phyloP scores from a whole-genome alignment of 345 rosid genomes.

The Gossypium turneri region DNA sequence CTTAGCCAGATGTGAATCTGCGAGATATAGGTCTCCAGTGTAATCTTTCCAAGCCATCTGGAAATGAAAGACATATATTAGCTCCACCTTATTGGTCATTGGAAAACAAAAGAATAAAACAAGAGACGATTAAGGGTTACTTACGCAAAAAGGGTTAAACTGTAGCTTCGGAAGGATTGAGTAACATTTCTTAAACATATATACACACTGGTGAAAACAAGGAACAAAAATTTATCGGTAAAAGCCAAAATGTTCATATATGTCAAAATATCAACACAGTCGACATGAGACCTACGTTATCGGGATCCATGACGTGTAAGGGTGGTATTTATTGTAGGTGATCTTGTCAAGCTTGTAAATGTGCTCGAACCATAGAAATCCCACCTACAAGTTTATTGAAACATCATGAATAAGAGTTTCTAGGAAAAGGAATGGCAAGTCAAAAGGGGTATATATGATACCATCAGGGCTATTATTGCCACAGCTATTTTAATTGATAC shows the following conservation, averaged over 20 bases:
- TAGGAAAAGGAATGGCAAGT: conserved; percentile 5
- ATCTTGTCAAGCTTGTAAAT: conserved; percentile 91
- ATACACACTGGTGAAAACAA: conserved; percentile 63
- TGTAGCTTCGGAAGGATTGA: conserved; percentile 80
- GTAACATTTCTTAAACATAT: conserved; percentile 84
- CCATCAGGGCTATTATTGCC: conserved; percentile 49
- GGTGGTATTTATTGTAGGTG: conserved; percentile 93
- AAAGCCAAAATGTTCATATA: neutral
- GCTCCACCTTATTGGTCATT: neutral
- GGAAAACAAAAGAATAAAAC: conserved; percentile 7
- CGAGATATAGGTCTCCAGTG: conserved; percentile 86
- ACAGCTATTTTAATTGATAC: conserved; percentile 64
- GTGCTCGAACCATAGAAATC: conserved; percentile 80
- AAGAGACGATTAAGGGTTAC: conserved; percentile 24
- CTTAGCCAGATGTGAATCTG: conserved; percentile 98
- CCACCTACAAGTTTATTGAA: conserved; percentile 48
- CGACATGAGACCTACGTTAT: conserved; percentile 61
- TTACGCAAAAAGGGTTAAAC: conserved; percentile 91
- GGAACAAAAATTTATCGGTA: conserved; percentile 4
- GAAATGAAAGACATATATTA: neutral
- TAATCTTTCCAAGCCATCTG: conserved; percentile 92
- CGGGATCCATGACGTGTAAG: conserved; percentile 99
- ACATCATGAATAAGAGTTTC: conserved; percentile 12
- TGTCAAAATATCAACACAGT: conserved; percentile 14
- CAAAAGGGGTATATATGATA: conserved; percentile 27